Base-by-base conservation (phyloP, 495 filamentous ascomycete genomes). In the Symbiotaphrina buchneri region DNA sequence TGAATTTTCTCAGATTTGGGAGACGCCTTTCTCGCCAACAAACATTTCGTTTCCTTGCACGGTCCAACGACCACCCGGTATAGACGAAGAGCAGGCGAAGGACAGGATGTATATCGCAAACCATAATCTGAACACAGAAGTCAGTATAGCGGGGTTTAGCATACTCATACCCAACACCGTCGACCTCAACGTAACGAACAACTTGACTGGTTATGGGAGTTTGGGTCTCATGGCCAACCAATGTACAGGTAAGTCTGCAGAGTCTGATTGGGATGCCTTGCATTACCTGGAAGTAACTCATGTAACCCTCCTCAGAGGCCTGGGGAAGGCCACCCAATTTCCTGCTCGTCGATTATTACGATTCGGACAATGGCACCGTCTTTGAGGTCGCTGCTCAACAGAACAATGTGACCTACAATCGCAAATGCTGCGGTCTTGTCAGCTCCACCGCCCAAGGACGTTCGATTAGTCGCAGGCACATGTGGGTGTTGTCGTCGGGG, bases 341-440 rank as follows among this genome's bases (percentile, higher is more conserved):
- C 41, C 59, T 95, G 5, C 65, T 93, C 17, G 80, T 93, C 3
- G 85, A 95, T 46, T 90, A 78, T 46, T 91, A 85, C 51, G 75
- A 90, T 41, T 49, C 51, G 31, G 81, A 77, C 30, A 63, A 66
- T 33, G 85, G 85, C n/a, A 74, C 75, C 3, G 85, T 93, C 25
- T 93, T 95, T 44, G 69, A 85, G 43, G 82, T 87, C 23, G 85
- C 84, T 2, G 85, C 85, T 6, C 46, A 59, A 38, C 68, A 71
- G 44, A 95, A 95, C 48, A 75, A 79, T 36, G 80, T 95, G 31
- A 75, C 73, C 0, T 93, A 82, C 43, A 62, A 68, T 40, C 47
- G 69, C 28, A 47, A 56, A 11, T 91, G 82, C 55, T 93, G 83
- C 42, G 81, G 77, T 4, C 16, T 37, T 8, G 31, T 30, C 8